A percentile compares a stretch with the other conserved stretches of the same genome.
phyloP scores from a whole-genome alignment of 225 moss, liverwort and hornwort species.

The Polytrichum commune region DNA sequence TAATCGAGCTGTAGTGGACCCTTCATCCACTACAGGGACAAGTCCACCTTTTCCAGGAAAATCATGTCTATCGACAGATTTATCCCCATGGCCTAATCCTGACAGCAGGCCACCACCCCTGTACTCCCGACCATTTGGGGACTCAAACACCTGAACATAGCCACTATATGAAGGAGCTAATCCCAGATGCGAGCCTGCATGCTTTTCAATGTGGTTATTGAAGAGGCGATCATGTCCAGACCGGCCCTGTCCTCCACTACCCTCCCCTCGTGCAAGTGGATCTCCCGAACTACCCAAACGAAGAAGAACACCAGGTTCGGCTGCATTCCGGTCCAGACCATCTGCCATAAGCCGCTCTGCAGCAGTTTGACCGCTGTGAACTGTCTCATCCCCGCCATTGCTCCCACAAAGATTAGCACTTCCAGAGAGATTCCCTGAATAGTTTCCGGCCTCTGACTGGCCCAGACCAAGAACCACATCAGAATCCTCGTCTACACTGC shows the following conservation, averaged over 20 bases:
- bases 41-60: constrained; percentile 25
- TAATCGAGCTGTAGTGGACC: constrained; percentile 87
- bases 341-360: constrained; percentile 29
- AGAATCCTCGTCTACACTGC: constrained; percentile 51
- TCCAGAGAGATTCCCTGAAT: constrained; percentile 27
- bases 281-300: constrained; percentile 50
- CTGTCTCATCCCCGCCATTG: constrained; percentile 39
- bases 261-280: constrained; percentile 16
- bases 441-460: constrained; percentile 39
- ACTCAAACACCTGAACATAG: constrained; percentile 2
- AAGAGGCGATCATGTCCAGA: constrained; percentile 9
- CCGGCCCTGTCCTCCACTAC: constrained; percentile 21
- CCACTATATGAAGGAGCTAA: constrained; percentile 26
- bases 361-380: constrained; percentile 43
- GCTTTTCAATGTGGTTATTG: constrained; percentile 29
- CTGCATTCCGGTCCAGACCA: constrained; percentile 16
- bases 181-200: constrained; percentile 39
- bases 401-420: constrained; percentile 19
- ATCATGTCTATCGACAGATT: not conserved
- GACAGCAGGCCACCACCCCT: constrained; percentile 31
- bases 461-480: constrained; percentile 50
- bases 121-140: constrained; percentile 16
- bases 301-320: constrained; percentile 38
- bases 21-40: constrained; percentile 89
- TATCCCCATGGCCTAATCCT: constrained; percentile 61